Conservation (phyloP, 805 yeast species). For the Limtongia smithiae region DNA sequence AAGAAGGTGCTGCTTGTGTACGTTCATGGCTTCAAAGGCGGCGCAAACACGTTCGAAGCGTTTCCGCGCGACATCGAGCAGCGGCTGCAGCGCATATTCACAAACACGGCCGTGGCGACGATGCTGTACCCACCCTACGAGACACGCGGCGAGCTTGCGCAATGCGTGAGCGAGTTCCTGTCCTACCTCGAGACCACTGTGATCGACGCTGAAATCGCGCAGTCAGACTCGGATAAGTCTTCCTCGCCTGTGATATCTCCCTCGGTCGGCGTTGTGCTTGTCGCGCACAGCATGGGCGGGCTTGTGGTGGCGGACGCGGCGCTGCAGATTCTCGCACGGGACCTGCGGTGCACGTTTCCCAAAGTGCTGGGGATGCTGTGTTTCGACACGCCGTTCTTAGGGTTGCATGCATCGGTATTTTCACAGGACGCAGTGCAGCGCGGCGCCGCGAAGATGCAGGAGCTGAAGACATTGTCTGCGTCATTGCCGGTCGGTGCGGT, state of each 20-base stretch:
- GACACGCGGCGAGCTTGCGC: slow-evolving; percentile 18
- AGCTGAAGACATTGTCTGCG: slow-evolving; percentile 10
- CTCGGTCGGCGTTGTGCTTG: slow-evolving; percentile 20
- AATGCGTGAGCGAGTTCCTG: slow-evolving; percentile 13
- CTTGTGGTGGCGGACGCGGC: slow-evolving; percentile 19
- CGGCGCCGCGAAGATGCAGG: slow-evolving; percentile 24
- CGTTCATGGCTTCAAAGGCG: slow-evolving; percentile 28
- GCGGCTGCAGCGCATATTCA: slow-evolving; percentile 2
- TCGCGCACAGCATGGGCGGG: slow-evolving; percentile 29
- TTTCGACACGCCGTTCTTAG: slow-evolving; percentile 27
- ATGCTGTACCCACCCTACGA: slow-evolving; percentile 24
- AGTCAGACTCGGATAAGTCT: slow-evolving; percentile 2
- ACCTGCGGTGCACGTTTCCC: slow-evolving; percentile 15
- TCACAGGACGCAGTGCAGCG: slow-evolving; percentile 25
- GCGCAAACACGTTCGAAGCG: slow-evolving; percentile 18
- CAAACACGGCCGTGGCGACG: slow-evolving; percentile 1
- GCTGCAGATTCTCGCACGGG: slow-evolving; percentile 17
- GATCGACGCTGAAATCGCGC: slow-evolving; percentile 20
- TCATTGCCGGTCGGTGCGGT: slow-evolving; percentile 19
- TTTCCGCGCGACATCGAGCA: slow-evolving; percentile 19
- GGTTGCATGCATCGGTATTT: slow-evolving; percentile 26
- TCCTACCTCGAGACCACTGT: slow-evolving; percentile 14
- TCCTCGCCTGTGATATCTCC: slow-evolving; percentile 24
- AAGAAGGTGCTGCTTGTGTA: slow-evolving; percentile 20
- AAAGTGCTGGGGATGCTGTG: slow-evolving; percentile 24